Evolutionary conservation across 192 early-diverging fungal genomes (phyloP).

Genomic region (Coemansia sp.): DNA sequence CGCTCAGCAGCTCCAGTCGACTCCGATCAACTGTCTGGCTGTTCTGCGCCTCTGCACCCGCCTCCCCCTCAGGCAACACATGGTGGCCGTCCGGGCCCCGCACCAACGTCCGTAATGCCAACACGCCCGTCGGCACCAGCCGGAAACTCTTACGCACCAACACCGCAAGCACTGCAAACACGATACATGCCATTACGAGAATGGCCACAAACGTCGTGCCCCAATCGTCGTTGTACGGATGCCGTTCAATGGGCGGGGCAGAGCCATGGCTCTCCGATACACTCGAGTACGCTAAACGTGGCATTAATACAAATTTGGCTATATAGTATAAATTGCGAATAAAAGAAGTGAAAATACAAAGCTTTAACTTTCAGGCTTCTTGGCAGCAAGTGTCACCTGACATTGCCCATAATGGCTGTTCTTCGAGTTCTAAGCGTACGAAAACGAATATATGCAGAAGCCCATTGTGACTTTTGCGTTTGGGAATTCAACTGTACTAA

Average conservation of each 20-base stretch:
- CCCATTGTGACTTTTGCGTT: not conserved
- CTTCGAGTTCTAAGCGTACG: not conserved
- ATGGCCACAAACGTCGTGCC: slow-evolving; percentile 44
- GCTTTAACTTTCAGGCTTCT: no score
- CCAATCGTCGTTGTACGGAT: slow-evolving; percentile 55
- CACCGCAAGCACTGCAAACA: slow-evolving; percentile 33
- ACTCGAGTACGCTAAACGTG: not conserved
- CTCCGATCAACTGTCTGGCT: not conserved
- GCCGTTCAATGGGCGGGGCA: slow-evolving; percentile 36
- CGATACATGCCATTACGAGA: slow-evolving; percentile 38
- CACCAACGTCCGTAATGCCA: slow-evolving; percentile 41
- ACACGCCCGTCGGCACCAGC: slow-evolving; percentile 51
- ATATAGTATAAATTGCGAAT: not conserved
- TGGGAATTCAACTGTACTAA: slow-evolving; percentile 7
- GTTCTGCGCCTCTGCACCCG: not conserved
- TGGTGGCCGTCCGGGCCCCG: slow-evolving; percentile 21
- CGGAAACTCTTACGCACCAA: slow-evolving; percentile 45
- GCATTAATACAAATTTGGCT: not conserved
- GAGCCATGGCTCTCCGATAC: not conserved
- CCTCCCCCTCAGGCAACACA: slow-evolving; percentile 19
- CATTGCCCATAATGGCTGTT: no score
- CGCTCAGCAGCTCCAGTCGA: slow-evolving; percentile 22
- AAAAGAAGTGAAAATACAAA: not conserved
- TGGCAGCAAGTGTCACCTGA: no score
- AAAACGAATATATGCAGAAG: not conserved